phyloP scores from a whole-genome alignment of 1,284 basidiomycete species.

The Ceratobasidium sp. region DNA sequence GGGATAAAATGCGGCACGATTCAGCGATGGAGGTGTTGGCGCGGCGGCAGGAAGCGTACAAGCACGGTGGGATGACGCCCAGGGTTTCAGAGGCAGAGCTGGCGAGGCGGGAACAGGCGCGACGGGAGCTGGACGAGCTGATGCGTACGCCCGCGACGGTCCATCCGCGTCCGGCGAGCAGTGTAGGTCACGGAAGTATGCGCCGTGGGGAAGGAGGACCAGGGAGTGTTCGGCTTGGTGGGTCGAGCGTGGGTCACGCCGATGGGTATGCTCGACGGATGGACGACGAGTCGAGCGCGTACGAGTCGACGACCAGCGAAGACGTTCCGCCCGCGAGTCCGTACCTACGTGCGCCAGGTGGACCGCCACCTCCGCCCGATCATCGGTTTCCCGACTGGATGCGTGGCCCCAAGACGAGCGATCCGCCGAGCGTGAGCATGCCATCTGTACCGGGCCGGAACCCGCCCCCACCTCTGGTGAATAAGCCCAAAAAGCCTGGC shows the following conservation, averaged over 20 bases:
- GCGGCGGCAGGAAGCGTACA: neutral
- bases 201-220: constrained; percentile 4
- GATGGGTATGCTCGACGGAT: neutral
- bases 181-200: constrained; percentile 17
- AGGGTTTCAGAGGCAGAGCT: too few species aligned
- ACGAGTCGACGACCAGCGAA: constrained; percentile 36
- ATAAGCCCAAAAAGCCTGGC: constrained; percentile 34
- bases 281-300: constrained; percentile 22
- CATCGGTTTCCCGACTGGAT: constrained; percentile 33
- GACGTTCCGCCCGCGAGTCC: constrained; percentile 19
- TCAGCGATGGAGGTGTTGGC: neutral
- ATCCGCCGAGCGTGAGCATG: constrained; percentile 6
- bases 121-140: too few species aligned
- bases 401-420: neutral
- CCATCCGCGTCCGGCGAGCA: constrained; percentile 26
- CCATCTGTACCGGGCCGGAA: constrained; percentile 19
- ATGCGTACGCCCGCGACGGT: constrained; percentile 30
- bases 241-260: constrained; percentile 28
- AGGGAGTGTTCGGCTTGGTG: constrained; percentile 6
- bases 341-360: neutral
- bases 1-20: neutral
- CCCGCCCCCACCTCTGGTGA: constrained; percentile 29
- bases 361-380: constrained; percentile 4
- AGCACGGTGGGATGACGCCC: constrained; percentile 51
- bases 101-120: too few species aligned